Percentiles rank a stretch among this genome's conserved stretches.
Conservation (phyloP, 345 rosid genomes). For the Bruguiera parviflora region DNA sequence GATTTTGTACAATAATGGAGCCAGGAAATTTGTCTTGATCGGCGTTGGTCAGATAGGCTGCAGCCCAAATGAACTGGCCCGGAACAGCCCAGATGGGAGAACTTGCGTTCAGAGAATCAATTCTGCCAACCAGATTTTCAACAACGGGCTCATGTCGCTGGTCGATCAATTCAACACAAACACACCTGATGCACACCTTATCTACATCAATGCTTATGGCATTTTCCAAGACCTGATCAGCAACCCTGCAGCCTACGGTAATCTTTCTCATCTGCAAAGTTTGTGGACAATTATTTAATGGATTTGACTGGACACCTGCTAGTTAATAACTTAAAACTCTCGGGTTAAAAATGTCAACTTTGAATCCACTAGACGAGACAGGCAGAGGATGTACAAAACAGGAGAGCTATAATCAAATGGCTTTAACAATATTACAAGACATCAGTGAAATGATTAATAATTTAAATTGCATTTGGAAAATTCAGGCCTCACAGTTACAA, state of each 20-base stretch:
- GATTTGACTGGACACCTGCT: too few species aligned
- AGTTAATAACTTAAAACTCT: too few species aligned
- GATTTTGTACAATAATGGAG: conserved; percentile 67
- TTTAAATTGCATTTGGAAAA: conserved; percentile 1
- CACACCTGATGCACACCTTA: conserved; percentile 51
- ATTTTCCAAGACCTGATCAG: conserved; percentile 60
- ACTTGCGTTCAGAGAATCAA: conserved; percentile 61
- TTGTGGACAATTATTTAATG: too few species aligned
- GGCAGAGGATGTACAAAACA: too few species aligned
- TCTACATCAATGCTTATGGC: conserved; percentile 65
- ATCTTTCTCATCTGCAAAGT: neutral
- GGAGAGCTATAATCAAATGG: too few species aligned
- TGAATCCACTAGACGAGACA: too few species aligned
- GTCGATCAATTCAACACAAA: conserved; percentile 60
- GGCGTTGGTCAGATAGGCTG: conserved; percentile 88
- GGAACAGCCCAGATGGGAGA: conserved; percentile 54
- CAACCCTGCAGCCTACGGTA: conserved; percentile 55
- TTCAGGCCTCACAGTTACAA: conserved; percentile 35
- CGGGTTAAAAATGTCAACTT: too few species aligned
- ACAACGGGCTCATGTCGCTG: conserved; percentile 57
- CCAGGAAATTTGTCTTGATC: conserved; percentile 70
- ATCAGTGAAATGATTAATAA: too few species aligned
- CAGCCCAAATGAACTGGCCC: conserved; percentile 75
- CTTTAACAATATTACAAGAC: too few species aligned
- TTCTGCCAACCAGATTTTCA: conserved; percentile 64